A percentile compares a stretch with the other conserved stretches of the same genome.
Evolutionary conservation across 2,329 filamentous ascomycete species (phyloP).

Genomic region (Acephala macrosclerotiorum): DNA sequence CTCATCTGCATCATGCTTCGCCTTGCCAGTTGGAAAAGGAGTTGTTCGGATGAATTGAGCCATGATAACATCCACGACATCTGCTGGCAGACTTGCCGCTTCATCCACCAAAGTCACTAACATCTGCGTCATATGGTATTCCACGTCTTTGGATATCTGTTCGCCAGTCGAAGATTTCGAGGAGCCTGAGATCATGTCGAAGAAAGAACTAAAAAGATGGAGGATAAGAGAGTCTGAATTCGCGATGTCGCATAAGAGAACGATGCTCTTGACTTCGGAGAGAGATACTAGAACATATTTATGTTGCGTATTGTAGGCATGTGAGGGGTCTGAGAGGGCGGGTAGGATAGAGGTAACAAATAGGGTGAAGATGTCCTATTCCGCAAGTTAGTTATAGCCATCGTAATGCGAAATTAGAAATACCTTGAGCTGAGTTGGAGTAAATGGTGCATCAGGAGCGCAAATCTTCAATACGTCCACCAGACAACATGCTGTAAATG

Average conservation of each 20-base stretch:
- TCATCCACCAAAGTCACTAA: constrained; percentile 89
- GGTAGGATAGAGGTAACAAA: constrained; percentile 86
- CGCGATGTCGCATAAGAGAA: constrained; percentile 88
- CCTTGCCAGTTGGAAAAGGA: constrained; percentile 66
- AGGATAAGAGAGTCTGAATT: constrained; percentile 81
- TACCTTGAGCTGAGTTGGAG: constrained; percentile 88
- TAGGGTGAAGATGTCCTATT: constrained; percentile 88
- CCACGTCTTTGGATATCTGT: constrained; percentile 89
- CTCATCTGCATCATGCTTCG: constrained; percentile 64
- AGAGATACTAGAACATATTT: constrained; percentile 89
- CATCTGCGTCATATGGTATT: constrained; percentile 89
- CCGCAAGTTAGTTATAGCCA: constrained; percentile 28
- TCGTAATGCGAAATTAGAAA: constrained; percentile 34
- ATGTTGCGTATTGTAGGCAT: constrained; percentile 93
- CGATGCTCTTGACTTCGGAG: constrained; percentile 91
- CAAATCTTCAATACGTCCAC: constrained; percentile 93
- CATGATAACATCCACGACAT: constrained; percentile 91
- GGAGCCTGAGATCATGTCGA: constrained; percentile 86
- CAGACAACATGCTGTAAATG: constrained; percentile 86
- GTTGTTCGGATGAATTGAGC: constrained; percentile 94
- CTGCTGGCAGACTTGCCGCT: constrained; percentile 75
- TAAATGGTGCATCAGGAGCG: constrained; percentile 95
- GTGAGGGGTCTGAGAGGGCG: constrained; percentile 82
- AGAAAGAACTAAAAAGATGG: constrained; percentile 85
- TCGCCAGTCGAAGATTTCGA: constrained; percentile 79